Percentiles rank a stretch among this genome's conserved stretches.
These are phyloP conservation scores for Fusarium tanahbumbuense DNA, from an alignment of 2,329 filamentous ascomycete species.

Conservation along the genomic window DNA sequence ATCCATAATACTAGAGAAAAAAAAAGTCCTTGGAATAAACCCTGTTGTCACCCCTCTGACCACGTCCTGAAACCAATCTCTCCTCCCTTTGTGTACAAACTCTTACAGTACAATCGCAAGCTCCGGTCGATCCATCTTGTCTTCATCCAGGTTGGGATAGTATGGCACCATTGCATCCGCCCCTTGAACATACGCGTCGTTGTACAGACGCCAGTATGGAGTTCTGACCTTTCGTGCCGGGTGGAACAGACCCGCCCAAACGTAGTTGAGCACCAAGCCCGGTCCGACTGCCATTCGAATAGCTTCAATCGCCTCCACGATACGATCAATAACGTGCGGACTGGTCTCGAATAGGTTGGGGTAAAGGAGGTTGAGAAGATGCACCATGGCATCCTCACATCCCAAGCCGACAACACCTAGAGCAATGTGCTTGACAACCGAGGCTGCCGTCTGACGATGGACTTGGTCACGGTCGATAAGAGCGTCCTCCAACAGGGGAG, in stretches of 20 bases:
- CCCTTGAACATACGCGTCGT: constrained; percentile 93
- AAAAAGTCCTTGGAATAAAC: constrained; percentile 21
- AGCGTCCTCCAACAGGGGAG: constrained; percentile 93
- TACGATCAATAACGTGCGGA: constrained; percentile 97
- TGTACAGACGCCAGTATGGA: constrained; percentile 97
- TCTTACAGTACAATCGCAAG: constrained; percentile 82
- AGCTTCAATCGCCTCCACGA: constrained; percentile 96
- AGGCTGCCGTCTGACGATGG: constrained; percentile 94
- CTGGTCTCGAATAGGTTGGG: constrained; percentile 98
- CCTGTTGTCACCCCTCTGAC: constrained; percentile 13
- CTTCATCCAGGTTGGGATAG: constrained; percentile 87
- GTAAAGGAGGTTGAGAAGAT: constrained; percentile 94
- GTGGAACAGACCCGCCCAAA: constrained; percentile 98
- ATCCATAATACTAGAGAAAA: constrained; percentile 23
- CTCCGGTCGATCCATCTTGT: constrained; percentile 82
- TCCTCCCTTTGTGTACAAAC: constrained; percentile 16
- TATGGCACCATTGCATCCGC: constrained; percentile 97
- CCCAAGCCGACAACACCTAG: constrained; percentile 97
- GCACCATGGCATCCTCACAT: constrained; percentile 98
- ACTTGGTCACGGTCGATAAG: constrained; percentile 98
- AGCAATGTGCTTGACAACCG: constrained; percentile 97
- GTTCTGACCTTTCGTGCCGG: constrained; percentile 92
- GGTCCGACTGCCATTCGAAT: constrained; percentile 93
- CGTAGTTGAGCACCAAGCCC: constrained; percentile 95
- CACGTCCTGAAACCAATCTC: constrained; percentile 21